Evolutionary conservation across 164 flowering plant genomes (phyloP).

Genomic region (Vitis rotundifolia): DNA sequence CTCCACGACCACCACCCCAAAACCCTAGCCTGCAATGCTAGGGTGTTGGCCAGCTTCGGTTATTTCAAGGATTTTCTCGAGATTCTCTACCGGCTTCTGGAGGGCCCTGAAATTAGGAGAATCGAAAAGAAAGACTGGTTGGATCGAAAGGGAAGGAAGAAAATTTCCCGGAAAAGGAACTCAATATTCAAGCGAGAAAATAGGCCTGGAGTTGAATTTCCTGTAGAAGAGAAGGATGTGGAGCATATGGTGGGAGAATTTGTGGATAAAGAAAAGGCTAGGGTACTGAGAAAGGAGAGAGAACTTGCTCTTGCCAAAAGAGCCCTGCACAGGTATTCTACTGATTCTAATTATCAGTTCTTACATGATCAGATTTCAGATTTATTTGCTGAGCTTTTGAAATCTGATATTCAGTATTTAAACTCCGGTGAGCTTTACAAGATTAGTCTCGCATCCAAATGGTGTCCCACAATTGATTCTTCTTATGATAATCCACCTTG

Average conservation of each 20-base stretch:
- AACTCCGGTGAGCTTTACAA: constrained; percentile 11
- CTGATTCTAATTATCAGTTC: constrained; percentile 26
- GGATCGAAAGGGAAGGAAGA: not conserved
- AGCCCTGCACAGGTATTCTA: constrained; percentile 19
- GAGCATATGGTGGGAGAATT: not conserved
- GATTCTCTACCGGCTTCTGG: constrained; percentile 37
- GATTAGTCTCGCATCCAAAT: constrained; percentile 36
- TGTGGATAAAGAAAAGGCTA: constrained; percentile 14
- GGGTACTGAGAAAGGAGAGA: constrained; percentile 18
- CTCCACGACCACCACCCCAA: constrained; percentile 36
- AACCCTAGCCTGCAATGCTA: constrained; percentile 27
- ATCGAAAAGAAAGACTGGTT: constrained; percentile 4
- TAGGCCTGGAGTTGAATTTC: not conserved
- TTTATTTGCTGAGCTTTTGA: constrained; percentile 27
- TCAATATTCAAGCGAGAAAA: not conserved
- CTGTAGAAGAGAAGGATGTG: not conserved
- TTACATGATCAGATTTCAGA: constrained; percentile 30
- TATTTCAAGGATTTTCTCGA: constrained; percentile 44
- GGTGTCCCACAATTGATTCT: constrained; percentile 33
- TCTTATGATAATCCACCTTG: constrained; percentile 21
- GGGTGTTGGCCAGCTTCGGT: constrained; percentile 27
- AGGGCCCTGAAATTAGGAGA: constrained; percentile 25
- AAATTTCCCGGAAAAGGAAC: not conserved
- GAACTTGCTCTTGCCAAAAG: constrained; percentile 19
- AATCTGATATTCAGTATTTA: constrained; percentile 19